Evolutionary conservation across 169 alveolate genomes (phyloP).

Genomic region (Plasmodium inui): DNA sequence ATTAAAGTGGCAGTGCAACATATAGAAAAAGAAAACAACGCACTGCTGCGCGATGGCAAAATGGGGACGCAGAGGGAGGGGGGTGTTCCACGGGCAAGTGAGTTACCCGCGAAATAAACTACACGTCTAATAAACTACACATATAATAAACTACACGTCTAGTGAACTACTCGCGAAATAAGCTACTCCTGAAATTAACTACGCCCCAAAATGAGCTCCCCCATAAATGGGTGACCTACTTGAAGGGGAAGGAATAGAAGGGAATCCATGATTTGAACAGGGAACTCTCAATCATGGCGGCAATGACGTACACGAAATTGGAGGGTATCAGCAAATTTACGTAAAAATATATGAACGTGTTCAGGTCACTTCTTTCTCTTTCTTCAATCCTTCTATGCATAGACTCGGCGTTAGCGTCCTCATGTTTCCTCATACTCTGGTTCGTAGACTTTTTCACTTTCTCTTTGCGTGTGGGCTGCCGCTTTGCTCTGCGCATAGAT

Average conservation of each 20-base stretch:
- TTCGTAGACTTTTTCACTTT: background rate
- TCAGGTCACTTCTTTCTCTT: conserved; percentile 44
- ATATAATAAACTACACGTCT: background rate
- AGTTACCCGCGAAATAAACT: background rate
- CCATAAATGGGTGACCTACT: conserved; percentile 1
- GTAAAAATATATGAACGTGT: conserved; percentile 54
- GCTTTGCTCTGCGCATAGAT: background rate
- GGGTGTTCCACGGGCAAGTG: background rate
- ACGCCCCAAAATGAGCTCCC: too few relatives aligned
- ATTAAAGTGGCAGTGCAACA: background rate
- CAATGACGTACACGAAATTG: conserved; percentile 43
- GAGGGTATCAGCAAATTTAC: conserved; percentile 41
- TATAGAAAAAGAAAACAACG: background rate
- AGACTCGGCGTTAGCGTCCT: background rate
- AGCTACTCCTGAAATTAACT: too few relatives aligned
- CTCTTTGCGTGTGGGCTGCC: background rate
- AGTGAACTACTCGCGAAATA: background rate
- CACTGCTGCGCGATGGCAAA: background rate
- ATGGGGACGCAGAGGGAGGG: background rate
- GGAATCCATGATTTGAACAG: conserved; percentile 54
- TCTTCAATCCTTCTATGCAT: background rate
- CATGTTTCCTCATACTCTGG: background rate
- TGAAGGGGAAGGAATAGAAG: conserved; percentile 47
- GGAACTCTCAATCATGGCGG: conserved; percentile 26
- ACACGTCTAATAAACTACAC: background rate